phyloP scores from a whole-genome alignment of 2,329 filamentous ascomycete genomes.

The Neofusicoccum umdonicola region DNA sequence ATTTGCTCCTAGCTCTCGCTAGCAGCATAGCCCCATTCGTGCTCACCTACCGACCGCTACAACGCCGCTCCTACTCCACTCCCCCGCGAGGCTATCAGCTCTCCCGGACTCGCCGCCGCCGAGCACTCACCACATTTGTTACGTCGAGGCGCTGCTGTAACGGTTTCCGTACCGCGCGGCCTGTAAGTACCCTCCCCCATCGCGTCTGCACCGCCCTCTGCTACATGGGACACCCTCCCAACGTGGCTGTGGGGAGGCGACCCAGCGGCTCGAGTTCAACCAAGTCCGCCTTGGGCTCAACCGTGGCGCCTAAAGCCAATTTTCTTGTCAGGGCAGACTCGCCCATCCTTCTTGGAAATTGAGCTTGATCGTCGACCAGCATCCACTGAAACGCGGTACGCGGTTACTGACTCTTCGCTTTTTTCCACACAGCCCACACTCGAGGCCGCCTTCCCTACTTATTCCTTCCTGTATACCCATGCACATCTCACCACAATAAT shows the following conservation, averaged over 20 bases:
- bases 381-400: background rate
- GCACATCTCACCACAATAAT: constrained; percentile 10
- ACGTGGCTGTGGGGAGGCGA: background rate
- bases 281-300: constrained; percentile 9
- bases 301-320: background rate
- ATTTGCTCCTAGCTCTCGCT: background rate
- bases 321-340: background rate
- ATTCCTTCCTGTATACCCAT: constrained; percentile 16
- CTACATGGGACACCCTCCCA: background rate
- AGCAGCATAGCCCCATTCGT: constrained; percentile 14
- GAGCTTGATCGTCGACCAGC: background rate
- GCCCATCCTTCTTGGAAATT: background rate
- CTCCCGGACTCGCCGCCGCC: background rate
- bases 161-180: background rate
- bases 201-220: constrained; percentile 1
- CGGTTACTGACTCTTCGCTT: background rate
- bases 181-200: constrained; percentile 4
- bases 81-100: background rate
- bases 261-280: background rate
- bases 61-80: background rate
- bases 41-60: constrained; percentile 8
- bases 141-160: background rate
- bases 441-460: constrained; percentile 3
- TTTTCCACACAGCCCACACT: constrained; percentile 9
- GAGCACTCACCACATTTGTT: background rate